Evolutionary conservation across 108 stramenopile genomes (phyloP), one percentile per base, ranked within the genome.

Genomic region (Chaetoceros tenuissimus): DNA sequence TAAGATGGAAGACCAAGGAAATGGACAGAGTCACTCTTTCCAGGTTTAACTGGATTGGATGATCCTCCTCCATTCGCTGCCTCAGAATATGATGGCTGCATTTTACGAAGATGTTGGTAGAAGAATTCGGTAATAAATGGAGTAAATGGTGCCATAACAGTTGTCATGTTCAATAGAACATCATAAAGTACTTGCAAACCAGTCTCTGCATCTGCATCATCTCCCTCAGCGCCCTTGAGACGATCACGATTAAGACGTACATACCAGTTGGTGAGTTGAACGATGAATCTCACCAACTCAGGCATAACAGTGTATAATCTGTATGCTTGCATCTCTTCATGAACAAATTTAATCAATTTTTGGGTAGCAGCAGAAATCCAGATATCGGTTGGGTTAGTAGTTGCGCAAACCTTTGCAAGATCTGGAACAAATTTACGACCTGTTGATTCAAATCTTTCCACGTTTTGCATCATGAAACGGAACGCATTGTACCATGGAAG

Each of bases 301-400:
- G 99, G 99, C 73, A 98, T 96, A 47, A 99, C 99, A 26, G 97
- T 99, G 84, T 98, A 96, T 24, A 99, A 81, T 21, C 98, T 89
- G 72, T 99, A 99, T 3, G 90, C 94, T 53, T 60, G 74, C 99
- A 99, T 99, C 75, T 99, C 99, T 34, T 89, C 73, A 63, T 96
- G 97, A 26, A 99, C 97, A 65, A 83, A 98, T 62, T 96, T 89
- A 60, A 97, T 94, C 28, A 99, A 92, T 3, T 82, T 84, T 61
- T 97, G 94, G 17, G 95, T 80, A 1, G 95, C 84, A n/a, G 99
- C 99, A 46, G 84, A 87, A 64, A 99, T 95, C 99, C 99, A 99
- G 30, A 93, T 76, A 66, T 99, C 99, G 34, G 97, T 97, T 31
- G 94, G 74, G 67, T 99, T 99, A 17, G 64, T 80, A 8, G 95